Base-by-base conservation (phyloP, 768 basidiomycete species). In the Russula virescens region DNA sequence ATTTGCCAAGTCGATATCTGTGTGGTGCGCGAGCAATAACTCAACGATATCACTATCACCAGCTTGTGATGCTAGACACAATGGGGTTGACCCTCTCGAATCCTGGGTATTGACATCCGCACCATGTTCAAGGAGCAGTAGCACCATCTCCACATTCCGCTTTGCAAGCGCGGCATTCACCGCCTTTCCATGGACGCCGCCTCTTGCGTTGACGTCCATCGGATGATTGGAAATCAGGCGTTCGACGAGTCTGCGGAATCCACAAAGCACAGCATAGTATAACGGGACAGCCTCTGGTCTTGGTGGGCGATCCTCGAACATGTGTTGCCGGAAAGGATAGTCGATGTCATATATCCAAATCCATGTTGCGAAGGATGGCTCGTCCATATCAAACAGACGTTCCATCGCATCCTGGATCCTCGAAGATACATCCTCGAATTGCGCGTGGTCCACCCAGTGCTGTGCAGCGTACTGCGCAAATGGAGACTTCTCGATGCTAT, bases 341-440 rank as follows among this genome's bases (percentile, higher is more conserved):
- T 56, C 55, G 7, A 56, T 34, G 18, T 62, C 38, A 18, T 56
- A 56, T 50, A 56, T 43, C 61, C 55, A 51, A 11, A 56, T 47
- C 61, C 55, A 62, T 3, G 61, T 25, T 2, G 48, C 26, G 16
- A 56, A 56, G 2, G 42, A 40, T 19, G 61, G 55, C 7, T 21
- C 23, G 7, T 34, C 2, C 13, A 2, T 1, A n/a, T 62, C 48
- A 19, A 62, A 62, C 0, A 62, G 48, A 8, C 40, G 19, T 11
- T 62, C 49, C 54, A 62, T 35, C 4, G 9, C n/a, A 8, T 43
- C 28, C n/a, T 43, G 10, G 3, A 56, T n/a, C 9, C 10, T 9
- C 19, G 28, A 56, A 1, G 48, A 50, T 8, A 62, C 48, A 11
- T 13, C 7, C 10, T 25, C 54, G 18, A 51, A 56, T 21, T 16